Evolutionary conservation across 1,284 basidiomycete species (phyloP), one percentile per base, ranked within the genome.

Genomic region (Entoloma clypeatum): DNA sequence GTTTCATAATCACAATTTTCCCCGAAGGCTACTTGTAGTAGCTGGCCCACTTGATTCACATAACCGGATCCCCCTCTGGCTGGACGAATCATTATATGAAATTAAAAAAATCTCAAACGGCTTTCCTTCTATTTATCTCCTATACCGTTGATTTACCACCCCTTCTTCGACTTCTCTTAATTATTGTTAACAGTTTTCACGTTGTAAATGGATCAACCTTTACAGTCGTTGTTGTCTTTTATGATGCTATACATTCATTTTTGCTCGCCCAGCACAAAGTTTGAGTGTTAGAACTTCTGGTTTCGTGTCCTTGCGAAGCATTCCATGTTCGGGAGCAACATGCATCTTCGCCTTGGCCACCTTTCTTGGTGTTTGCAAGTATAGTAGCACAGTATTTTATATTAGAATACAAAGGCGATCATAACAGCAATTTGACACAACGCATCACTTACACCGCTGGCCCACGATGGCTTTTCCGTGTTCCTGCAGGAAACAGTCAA

Each of bases 381-480:
- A n/a, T n/a, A n/a, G n/a, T n/a, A n/a, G n/a, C n/a, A n/a, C n/a
- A n/a, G n/a, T 45, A 39, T 36, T 35, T 21, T 29, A 30, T 10
- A 27, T 26, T 32, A 36, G 26, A 21, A 16, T 18, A 41, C 13
- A 44, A 17, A 28, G 30, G 3, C 17, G 22, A 44, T 25, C 27
- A 14, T 25, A 26, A 16, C 9, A 31, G 39, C n/a, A 25, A 22
- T 24, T 7, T 25, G 10, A 37, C 10, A 6, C 1, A 23, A 30
- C 19, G 14, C 13, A 18, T 64, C 69, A 89, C 68, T 89, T 89
- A 71, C 86, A 89, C 53, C 86, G 70, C 53, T 89, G 86, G 7
- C 79, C 76, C 10, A 89, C 81, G 47, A 89, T 88, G 5, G 76
- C 67, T 54, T 75, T 81, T 36, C 86, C 86, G 53, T 89, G 86